phyloP scores from a whole-genome alignment of 1,139 yeast genomes.

The Wickerhamomyces sp. region DNA sequence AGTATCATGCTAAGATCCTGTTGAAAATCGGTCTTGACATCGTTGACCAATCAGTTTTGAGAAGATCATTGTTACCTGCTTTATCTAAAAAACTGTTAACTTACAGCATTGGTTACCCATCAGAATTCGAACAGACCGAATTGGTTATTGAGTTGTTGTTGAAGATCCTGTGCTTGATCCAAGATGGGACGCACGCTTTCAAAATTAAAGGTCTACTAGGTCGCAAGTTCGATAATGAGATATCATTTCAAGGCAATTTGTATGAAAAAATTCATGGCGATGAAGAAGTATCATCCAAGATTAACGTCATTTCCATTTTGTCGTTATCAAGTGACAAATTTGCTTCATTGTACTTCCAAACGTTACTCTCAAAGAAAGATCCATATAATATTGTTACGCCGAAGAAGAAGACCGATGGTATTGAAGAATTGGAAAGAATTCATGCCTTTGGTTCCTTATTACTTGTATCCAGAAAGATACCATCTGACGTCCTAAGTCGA shows the following conservation, averaged over 20 bases:
- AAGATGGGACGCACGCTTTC: conserved; percentile 53
- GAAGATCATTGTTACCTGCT: conserved; percentile 66
- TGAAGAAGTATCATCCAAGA: conserved; percentile 53
- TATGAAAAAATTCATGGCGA: conserved; percentile 54
- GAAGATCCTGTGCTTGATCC: conserved; percentile 42
- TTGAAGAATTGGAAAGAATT: conserved; percentile 63
- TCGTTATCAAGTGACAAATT: conserved; percentile 32
- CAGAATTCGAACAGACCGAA: conserved; percentile 32
- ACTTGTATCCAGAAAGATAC: conserved; percentile 27
- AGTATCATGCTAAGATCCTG: conserved; percentile 27
- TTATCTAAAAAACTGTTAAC: conserved; percentile 41
- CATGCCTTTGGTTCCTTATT: conserved; percentile 52
- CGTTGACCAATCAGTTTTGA: conserved; percentile 48
- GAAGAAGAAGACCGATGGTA: conserved; percentile 53
- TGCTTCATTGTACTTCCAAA: conserved; percentile 37
- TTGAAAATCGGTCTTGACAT: conserved; percentile 38
- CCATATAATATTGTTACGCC: conserved; percentile 40
- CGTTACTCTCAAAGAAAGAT: conserved; percentile 35
- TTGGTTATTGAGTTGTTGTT: conserved; percentile 58
- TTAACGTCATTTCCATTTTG: conserved; percentile 42
- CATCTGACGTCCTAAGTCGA: conserved; percentile 14
- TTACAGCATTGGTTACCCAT: conserved; percentile 32
- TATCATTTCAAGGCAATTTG: conserved; percentile 26
- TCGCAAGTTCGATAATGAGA: conserved; percentile 26
- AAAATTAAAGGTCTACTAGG: conserved; percentile 56